Evolutionary conservation across 768 basidiomycete genomes (phyloP), one percentile per base, ranked within the genome.

Genomic region (Boletus bicolor): DNA sequence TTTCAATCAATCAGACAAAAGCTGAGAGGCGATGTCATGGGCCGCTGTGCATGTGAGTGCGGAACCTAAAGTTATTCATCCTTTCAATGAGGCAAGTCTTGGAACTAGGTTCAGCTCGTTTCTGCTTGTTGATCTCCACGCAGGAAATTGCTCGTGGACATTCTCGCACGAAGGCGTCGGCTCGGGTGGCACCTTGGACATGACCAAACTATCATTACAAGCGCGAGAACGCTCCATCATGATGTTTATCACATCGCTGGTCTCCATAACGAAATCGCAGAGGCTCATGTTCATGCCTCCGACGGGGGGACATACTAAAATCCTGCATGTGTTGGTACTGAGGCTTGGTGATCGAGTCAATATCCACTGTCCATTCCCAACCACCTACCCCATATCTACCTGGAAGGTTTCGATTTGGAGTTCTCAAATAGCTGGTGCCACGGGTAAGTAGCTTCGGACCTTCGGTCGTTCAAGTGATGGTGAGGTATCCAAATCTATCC

Each of bases 11-110:
- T 24, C 21, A 24, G 21, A 24, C 21, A 24, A 24, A 24, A 24
- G 21, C 12, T 34, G 12, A 37, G 38, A 32, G 43, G 49, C 39
- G 30, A 46, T 55, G 64, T 37, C 42, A 53, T 30, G 44, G 41
- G 21, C 32, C n/a, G 9, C 30, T 34, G 12, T 38, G 48, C 57
- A 17, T 41, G 45, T 28, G 24, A 38, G 39, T 41, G 49, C 45
- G 44, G 51, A 44, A 19, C 28, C 39, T n/a, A 14, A 24, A 14
- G 19, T 14, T 21, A 35, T 43, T 30, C 44, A 19, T 38, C 44
- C 7, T 44, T 53, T 53, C 24, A 32, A 54, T 50, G 30, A 56
- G 58, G 56, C 36, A 44, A 44, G 19, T 19, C 36, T 37, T 4
- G 17, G 32, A 36, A 17, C 37, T 24, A 24, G 21, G 21, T 24